Percentiles rank a stretch among this genome's conserved stretches.
phyloP scores from a whole-genome alignment of 768 basidiomycete species.

The Suillus discolor region DNA sequence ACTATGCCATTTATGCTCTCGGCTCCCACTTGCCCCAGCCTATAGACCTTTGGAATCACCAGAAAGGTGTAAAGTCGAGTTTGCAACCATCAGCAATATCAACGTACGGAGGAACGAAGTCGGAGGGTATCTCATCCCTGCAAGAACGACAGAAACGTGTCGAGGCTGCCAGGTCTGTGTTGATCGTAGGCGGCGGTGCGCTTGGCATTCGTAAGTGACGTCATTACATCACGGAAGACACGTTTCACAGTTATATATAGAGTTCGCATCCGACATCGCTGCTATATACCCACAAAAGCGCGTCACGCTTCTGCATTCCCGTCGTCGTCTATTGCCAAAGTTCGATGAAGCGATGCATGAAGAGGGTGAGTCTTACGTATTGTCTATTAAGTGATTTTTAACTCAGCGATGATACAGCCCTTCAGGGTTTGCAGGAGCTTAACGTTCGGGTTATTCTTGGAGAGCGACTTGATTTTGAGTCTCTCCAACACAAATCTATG shows the following conservation, averaged over 20 bases:
- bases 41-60: constrained; percentile 53
- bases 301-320: constrained; percentile 64
- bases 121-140: constrained; percentile 53
- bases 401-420: constrained; percentile 26
- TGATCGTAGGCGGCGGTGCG: constrained; percentile 74
- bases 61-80: not conserved
- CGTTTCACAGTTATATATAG: constrained; percentile 31
- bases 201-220: constrained; percentile 62
- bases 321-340: constrained; percentile 51
- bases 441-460: constrained; percentile 54
- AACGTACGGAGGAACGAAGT: constrained; percentile 46
- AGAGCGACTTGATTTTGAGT: constrained; percentile 51
- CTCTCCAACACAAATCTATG: constrained; percentile 25
- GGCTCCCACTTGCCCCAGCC: constrained; percentile 59
- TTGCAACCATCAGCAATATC: not conserved
- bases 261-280: constrained; percentile 66
- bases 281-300: constrained; percentile 51
- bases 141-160: constrained; percentile 51
- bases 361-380: constrained; percentile 41
- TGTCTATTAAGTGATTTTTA: not conserved
- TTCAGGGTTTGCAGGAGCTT: constrained; percentile 42
- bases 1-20: constrained; percentile 62
- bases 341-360: constrained; percentile 53
- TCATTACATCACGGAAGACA: not conserved
- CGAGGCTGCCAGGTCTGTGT: constrained; percentile 48